phyloP scores from a whole-genome alignment of 805 yeast genomes.

The Metschnikowia reukaufii region DNA sequence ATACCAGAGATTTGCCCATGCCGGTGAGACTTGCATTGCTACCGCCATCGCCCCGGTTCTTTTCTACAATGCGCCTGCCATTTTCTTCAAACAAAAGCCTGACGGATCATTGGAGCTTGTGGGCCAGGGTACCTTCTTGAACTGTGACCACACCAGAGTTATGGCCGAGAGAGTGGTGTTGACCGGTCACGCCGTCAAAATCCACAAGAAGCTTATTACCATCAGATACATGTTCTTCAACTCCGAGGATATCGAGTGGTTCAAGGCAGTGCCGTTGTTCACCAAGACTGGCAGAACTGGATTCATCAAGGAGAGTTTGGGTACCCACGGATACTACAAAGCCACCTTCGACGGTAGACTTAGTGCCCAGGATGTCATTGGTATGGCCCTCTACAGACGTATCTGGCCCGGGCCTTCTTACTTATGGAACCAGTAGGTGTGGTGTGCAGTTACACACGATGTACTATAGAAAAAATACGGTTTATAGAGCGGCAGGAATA shows the following conservation, averaged over 20 bases:
- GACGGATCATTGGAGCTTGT: slow-evolving; percentile 62
- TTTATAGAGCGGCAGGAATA: not conserved
- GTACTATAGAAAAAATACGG: slow-evolving; percentile 1
- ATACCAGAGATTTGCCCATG: slow-evolving; percentile 79
- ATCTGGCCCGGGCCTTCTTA: slow-evolving; percentile 74
- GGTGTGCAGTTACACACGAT: not conserved
- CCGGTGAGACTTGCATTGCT: slow-evolving; percentile 67
- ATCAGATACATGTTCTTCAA: slow-evolving; percentile 97
- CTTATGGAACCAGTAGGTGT: slow-evolving; percentile 24
- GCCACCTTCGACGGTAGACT: slow-evolving; percentile 91
- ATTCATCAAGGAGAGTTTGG: slow-evolving; percentile 89
- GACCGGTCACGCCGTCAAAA: slow-evolving; percentile 94
- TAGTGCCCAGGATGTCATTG: slow-evolving; percentile 88
- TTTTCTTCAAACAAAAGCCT: slow-evolving; percentile 59
- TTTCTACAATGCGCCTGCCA: slow-evolving; percentile 80
- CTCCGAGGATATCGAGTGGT: slow-evolving; percentile 82
- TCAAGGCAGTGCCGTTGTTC: slow-evolving; percentile 87
- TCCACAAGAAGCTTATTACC: slow-evolving; percentile 89
- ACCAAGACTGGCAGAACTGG: slow-evolving; percentile 94
- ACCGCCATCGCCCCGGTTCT: slow-evolving; percentile 86
- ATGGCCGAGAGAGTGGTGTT: slow-evolving; percentile 84
- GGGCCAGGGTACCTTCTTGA: slow-evolving; percentile 88
- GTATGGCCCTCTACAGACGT: slow-evolving; percentile 90
- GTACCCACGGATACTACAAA: slow-evolving; percentile 98
- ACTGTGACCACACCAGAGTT: slow-evolving; percentile 80